Evolutionary conservation across 345 rosid species (phyloP).

Genomic region (Gynandropsis gynandra): DNA sequence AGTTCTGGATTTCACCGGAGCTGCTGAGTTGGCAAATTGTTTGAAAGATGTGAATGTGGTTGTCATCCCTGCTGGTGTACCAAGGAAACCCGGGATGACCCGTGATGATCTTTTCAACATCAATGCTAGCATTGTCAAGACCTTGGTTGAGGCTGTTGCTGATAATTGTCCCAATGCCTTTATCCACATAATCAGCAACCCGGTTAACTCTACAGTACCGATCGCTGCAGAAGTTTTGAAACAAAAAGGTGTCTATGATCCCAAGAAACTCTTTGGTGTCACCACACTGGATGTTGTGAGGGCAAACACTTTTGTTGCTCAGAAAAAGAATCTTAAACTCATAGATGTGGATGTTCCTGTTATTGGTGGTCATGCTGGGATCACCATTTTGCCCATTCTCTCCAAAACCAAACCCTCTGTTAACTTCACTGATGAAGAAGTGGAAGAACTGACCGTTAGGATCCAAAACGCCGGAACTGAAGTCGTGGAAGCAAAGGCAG

Average conservation of each 20-base stretch:
- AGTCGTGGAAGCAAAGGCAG: constrained; percentile 96
- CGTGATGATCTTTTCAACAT: constrained; percentile 94
- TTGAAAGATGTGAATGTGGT: constrained; percentile 76
- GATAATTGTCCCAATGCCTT: constrained; percentile 87
- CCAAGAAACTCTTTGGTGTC: constrained; percentile 91
- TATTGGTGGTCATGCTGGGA: constrained; percentile 93
- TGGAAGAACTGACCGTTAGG: constrained; percentile 62
- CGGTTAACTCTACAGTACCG: constrained; percentile 86
- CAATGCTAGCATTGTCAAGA: constrained; percentile 79
- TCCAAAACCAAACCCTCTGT: constrained; percentile 74
- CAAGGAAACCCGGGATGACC: constrained; percentile 95
- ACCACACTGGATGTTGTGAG: constrained; percentile 87
- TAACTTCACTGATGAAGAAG: constrained; percentile 66
- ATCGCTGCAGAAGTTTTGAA: constrained; percentile 88
- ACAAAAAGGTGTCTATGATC: constrained; percentile 80
- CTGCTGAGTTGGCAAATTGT: constrained; percentile 56
- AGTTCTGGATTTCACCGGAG: constrained; percentile 79
- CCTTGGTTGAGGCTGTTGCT: constrained; percentile 75
- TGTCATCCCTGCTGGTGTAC: constrained; percentile 90
- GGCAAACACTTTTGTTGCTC: constrained; percentile 87
- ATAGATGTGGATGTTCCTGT: constrained; percentile 92
- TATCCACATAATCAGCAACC: constrained; percentile 89
- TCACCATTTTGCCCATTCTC: constrained; percentile 79
- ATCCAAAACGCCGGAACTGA: constrained; percentile 94
- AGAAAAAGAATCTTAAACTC: constrained; percentile 78